Percentiles rank a stretch among this genome's conserved stretches.
Conservation (phyloP, 1,284 basidiomycete species). For the Irpex lacteus region DNA sequence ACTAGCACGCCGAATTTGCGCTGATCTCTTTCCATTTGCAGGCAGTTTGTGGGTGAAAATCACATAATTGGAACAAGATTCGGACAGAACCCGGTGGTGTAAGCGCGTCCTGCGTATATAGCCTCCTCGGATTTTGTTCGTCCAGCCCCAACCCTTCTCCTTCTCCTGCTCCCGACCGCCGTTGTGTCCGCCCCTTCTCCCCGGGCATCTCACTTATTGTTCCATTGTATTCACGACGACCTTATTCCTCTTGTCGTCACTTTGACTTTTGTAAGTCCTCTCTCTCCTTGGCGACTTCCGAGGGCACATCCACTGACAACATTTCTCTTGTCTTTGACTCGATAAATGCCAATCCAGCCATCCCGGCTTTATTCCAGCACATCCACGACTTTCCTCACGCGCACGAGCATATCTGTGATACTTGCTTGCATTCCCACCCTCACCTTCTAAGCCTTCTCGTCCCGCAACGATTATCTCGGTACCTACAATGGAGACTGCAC, state of each 20-base stretch:
- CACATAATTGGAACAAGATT: background rate
- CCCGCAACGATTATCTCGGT: constrained; percentile 11
- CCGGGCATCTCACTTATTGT: constrained; percentile 26
- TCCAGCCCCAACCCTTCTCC: constrained; percentile 27
- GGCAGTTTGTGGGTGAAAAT: background rate
- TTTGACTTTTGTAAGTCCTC: constrained; percentile 28
- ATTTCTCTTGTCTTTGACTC: constrained; percentile 10
- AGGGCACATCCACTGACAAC: constrained; percentile 3
- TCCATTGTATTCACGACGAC: constrained; percentile 26
- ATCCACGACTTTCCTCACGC: constrained; percentile 32
- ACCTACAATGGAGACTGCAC: constrained; percentile 42
- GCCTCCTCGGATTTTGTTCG: constrained; percentile 23
- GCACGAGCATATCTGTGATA: constrained; percentile 26
- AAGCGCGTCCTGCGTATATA: constrained; percentile 20
- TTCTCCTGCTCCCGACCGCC: constrained; percentile 33
- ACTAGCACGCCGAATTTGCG: constrained; percentile 2
- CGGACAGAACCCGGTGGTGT: background rate
- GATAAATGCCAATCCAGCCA: constrained; percentile 8
- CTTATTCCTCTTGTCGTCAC: constrained; percentile 19
- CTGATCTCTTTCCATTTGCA: background rate
- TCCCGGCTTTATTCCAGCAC: constrained; percentile 9
- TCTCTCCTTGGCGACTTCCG: constrained; percentile 12
- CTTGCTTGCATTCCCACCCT: constrained; percentile 19
- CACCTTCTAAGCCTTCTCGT: constrained; percentile 18
- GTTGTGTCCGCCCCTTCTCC: constrained; percentile 19